Base-by-base conservation (phyloP, 495 filamentous ascomycete genomes). In the Gamarada debralockiae region DNA sequence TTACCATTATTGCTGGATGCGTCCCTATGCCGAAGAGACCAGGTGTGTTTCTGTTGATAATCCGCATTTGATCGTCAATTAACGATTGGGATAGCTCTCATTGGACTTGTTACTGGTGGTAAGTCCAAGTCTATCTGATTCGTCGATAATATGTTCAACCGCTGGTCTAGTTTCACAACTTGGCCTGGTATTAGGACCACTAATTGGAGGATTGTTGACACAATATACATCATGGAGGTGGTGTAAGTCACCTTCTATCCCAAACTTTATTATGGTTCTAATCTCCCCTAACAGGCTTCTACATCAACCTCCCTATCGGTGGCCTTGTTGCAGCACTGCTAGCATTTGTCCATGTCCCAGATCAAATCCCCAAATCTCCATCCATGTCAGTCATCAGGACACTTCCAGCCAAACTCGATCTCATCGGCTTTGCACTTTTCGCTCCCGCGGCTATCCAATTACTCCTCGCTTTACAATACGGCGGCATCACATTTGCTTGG, bases 221-320 rank as follows among this genome's bases (percentile, higher is more conserved):
- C 74, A 85, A 44, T 71, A 81, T 38, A 67, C 63, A 72, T 65
- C 56, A 23, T 70, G 67, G 67, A 50, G 67, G 14, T 74, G 71
- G 71, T 74, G 83, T 58, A 54, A 14, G 42, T 90, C 89, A 15
- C 6, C 37, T 39, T 39, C 37, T 20, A 29, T 29, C 10, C 27
- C 4, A 29, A 29, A 10, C 27, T 29, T 10, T 29, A 15, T 27
- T 14, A 9, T 33, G 34, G n/a, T 18, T 25, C 24, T 27, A 3
- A 23, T 48, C 42, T 50, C n/a, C n/a, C n/a, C n/a, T n/a, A n/a
- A n/a, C 18, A 56, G 52, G 75, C 53, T 84, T 85, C 60, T 85
- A 85, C 54, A 81, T 88, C 48, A 87, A 86, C 58, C 70, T 85
- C 22, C 81, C 81, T 0, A 65, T 83, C 38, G 81, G 80, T 17